Conservation (phyloP, 1,139 yeast genomes). For the Groenewaldozyma sp. region DNA sequence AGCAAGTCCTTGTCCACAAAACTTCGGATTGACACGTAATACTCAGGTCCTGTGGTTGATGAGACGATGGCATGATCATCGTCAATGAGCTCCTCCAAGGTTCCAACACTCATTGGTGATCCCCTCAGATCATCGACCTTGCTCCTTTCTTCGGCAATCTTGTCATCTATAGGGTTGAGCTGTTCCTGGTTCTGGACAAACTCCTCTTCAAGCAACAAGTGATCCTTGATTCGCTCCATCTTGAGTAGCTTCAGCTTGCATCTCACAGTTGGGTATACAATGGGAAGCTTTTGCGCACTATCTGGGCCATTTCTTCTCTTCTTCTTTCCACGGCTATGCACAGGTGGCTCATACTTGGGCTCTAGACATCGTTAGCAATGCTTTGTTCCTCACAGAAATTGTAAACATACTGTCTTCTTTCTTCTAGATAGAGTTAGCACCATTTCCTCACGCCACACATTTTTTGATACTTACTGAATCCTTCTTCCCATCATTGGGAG, state of each 20-base stretch:
- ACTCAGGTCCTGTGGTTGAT: constrained; percentile 92
- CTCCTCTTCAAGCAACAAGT: constrained; percentile 87
- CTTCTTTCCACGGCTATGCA: constrained; percentile 84
- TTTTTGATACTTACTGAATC: constrained; percentile 35
- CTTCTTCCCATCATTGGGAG: constrained; percentile 60
- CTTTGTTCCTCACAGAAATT: neutral
- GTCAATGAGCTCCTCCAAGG: constrained; percentile 92
- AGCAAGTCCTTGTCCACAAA: constrained; percentile 93
- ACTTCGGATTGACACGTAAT: constrained; percentile 91
- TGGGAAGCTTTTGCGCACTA: constrained; percentile 76
- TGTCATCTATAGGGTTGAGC: constrained; percentile 91
- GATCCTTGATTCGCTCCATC: constrained; percentile 95
- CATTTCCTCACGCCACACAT: neutral
- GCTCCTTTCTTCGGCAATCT: constrained; percentile 91
- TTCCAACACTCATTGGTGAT: constrained; percentile 93
- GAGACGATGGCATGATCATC: constrained; percentile 99
- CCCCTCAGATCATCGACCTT: constrained; percentile 95
- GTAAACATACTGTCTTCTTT: constrained; percentile 30
- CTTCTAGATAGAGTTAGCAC: no score
- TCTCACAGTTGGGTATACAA: constrained; percentile 85
- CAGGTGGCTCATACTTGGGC: constrained; percentile 98
- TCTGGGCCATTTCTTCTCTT: constrained; percentile 79
- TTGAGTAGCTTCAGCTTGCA: constrained; percentile 84
- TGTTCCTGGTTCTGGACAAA: constrained; percentile 93
- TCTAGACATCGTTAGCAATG: constrained; percentile 30